Percentiles rank a stretch among this genome's conserved stretches.
Evolutionary conservation across 257 asterid species (phyloP).

Genomic region (Verbascum thapsus): DNA sequence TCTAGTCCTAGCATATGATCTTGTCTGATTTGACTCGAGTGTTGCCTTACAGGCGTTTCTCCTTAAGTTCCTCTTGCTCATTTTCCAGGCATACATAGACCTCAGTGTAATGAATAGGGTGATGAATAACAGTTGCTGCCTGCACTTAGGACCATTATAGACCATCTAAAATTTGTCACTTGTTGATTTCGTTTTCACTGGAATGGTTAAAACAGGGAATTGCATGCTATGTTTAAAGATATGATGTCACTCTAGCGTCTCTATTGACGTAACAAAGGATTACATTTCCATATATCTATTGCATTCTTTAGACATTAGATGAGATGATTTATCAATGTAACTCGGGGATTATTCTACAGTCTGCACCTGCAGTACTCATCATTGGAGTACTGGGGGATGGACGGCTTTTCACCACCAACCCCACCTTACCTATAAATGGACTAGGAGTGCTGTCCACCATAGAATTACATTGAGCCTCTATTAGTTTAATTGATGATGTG

Average conservation of each 20-base stretch:
- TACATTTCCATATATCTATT: too few species aligned
- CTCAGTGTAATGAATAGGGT: not conserved
- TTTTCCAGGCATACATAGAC: not conserved
- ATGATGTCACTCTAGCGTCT: too few species aligned
- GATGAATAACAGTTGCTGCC: not conserved
- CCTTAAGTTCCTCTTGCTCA: not conserved
- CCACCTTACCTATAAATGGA: too few species aligned
- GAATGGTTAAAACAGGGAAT: too few species aligned
- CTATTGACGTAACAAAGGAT: too few species aligned
- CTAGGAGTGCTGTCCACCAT: too few species aligned
- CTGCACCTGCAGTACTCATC: too few species aligned
- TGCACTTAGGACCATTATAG: slow-evolving; percentile 14
- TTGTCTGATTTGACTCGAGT: slow-evolving; percentile 5
- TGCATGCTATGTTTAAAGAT: too few species aligned
- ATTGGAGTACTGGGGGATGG: too few species aligned
- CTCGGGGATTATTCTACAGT: too few species aligned
- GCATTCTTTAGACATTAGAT: not conserved
- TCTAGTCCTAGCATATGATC: slow-evolving; percentile 1
- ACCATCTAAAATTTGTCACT: not conserved
- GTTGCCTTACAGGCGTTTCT: not conserved
- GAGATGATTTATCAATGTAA: slow-evolving; percentile 10
- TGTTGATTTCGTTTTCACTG: slow-evolving; percentile 4
- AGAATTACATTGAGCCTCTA: not conserved
- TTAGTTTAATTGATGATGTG: slow-evolving; percentile 8
- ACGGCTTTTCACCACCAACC: too few species aligned